These are phyloP conservation scores for Tetrapisispora phaffii DNA, from an alignment of 805 yeast species.

Conservation along the genomic window DNA sequence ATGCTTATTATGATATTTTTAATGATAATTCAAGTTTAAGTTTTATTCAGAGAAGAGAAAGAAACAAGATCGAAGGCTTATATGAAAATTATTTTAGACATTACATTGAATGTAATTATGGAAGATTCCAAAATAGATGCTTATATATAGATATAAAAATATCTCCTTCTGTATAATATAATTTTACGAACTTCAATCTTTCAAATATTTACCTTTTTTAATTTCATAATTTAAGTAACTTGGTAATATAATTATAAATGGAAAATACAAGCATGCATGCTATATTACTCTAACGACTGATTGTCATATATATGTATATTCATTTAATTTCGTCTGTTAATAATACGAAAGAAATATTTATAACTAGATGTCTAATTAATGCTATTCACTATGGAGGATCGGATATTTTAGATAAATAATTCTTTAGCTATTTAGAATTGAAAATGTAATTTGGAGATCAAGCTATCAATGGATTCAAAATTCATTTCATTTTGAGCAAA, in stretches of 20 bases:
- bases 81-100: conserved; percentile 17
- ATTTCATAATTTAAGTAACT: background rate
- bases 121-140: conserved; percentile 5
- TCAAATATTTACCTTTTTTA: background rate
- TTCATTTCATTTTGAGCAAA: conserved; percentile 67
- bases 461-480: conserved; percentile 65
- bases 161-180: background rate
- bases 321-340: background rate
- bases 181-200: background rate
- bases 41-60: conserved; percentile 8
- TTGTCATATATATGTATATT: background rate
- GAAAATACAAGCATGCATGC: too few relatives aligned
- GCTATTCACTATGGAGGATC: background rate
- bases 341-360: background rate
- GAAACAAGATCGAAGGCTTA: conserved; percentile 11
- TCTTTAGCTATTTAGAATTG: conserved; percentile 15
- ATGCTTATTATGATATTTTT: conserved; percentile 4
- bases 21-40: conserved; percentile 4
- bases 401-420: background rate
- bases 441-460: conserved; percentile 40
- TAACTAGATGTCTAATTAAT: background rate
- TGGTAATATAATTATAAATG: background rate
- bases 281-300: background rate
- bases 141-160: conserved; percentile 4
- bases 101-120: conserved; percentile 9